phyloP scores from a whole-genome alignment of 495 filamentous ascomycete species.

The Penicillium fimorum region DNA sequence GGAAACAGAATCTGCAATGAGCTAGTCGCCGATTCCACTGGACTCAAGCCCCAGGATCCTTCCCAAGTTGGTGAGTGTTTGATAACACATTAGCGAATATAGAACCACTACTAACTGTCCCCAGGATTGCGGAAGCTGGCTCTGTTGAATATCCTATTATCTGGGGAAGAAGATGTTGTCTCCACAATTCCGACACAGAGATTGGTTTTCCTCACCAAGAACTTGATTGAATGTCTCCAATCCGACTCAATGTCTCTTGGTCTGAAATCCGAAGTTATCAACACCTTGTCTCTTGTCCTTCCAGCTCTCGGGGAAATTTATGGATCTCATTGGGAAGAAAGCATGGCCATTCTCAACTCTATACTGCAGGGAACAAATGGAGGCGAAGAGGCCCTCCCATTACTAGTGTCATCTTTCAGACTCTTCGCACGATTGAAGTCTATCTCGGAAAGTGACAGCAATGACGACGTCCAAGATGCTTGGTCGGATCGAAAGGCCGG shows the following conservation, averaged over 20 bases:
- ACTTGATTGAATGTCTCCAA: slow-evolving; percentile 68
- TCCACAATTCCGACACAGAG: slow-evolving; percentile 70
- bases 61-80: slow-evolving; percentile 39
- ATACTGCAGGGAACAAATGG: slow-evolving; percentile 50
- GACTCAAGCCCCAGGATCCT: slow-evolving; percentile 42
- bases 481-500: slow-evolving; percentile 52
- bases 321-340: slow-evolving; percentile 77
- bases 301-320: slow-evolving; percentile 74
- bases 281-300: slow-evolving; percentile 61
- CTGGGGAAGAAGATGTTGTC: slow-evolving; percentile 49
- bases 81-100: not conserved
- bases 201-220: slow-evolving; percentile 76
- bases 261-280: slow-evolving; percentile 55
- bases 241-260: slow-evolving; percentile 42
- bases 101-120: slow-evolving; percentile 20
- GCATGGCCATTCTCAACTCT: slow-evolving; percentile 55
- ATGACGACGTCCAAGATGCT: slow-evolving; percentile 82
- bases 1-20: slow-evolving; percentile 55
- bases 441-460: slow-evolving; percentile 57
- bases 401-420: slow-evolving; percentile 67
- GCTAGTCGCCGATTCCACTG: slow-evolving; percentile 59
- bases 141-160: slow-evolving; percentile 57
- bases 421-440: slow-evolving; percentile 61
- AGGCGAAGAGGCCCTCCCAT: slow-evolving; percentile 53
- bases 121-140: slow-evolving; percentile 53